Conservation (phyloP, 768 basidiomycete species). For the Agrocybe praecox region DNA sequence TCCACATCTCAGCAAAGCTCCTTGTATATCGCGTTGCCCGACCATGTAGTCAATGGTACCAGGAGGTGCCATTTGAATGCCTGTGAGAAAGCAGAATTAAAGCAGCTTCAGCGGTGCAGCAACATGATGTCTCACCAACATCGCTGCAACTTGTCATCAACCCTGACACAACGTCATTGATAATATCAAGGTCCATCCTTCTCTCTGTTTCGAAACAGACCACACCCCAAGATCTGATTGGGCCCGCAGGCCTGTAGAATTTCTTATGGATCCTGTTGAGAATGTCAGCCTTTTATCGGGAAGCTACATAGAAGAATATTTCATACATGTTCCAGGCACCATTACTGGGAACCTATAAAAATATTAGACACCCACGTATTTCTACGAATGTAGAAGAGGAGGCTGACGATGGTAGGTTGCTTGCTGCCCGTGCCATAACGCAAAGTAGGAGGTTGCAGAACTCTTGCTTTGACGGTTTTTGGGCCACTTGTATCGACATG, state of each 20-base stretch:
- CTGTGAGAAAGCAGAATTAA: constrained; percentile 32
- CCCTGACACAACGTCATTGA: constrained; percentile 56
- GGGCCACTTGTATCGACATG: constrained; percentile 55
- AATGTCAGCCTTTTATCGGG: background rate
- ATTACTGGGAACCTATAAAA: constrained; percentile 54
- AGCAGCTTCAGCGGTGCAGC: background rate
- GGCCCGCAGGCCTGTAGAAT: constrained; percentile 56
- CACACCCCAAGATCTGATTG: constrained; percentile 62
- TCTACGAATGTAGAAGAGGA: constrained; percentile 1
- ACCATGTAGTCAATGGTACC: constrained; percentile 57
- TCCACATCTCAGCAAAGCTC: constrained; percentile 58
- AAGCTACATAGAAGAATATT: background rate
- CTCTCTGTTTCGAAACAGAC: constrained; percentile 64
- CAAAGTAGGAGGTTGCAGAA: constrained; percentile 65
- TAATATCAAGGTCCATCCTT: constrained; percentile 54
- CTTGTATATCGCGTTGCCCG: constrained; percentile 55
- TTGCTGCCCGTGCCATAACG: constrained; percentile 63
- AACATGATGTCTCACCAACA: constrained; percentile 51
- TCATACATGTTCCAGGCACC: constrained; percentile 81
- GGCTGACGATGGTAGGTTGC: constrained; percentile 57
- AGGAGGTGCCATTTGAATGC: constrained; percentile 54
- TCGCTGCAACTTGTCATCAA: constrained; percentile 49
- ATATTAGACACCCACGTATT: constrained; percentile 1
- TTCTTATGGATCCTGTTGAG: constrained; percentile 65
- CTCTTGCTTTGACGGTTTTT: constrained; percentile 59